phyloP scores from a whole-genome alignment of 129 eudicot species.

The Chrysanthemum makinoi region DNA sequence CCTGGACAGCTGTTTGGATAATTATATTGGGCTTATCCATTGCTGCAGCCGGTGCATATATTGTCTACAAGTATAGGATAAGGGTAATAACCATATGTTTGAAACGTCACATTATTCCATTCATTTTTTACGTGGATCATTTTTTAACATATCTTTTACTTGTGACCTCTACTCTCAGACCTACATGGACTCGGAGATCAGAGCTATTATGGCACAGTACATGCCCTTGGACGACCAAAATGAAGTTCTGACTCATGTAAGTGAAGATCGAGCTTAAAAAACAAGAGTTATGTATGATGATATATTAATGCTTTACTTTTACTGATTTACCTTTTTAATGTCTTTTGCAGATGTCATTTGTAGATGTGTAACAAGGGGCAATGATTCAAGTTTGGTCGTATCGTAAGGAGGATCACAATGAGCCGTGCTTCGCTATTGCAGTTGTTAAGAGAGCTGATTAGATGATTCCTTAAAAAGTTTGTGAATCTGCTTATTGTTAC shows the following conservation, averaged over 20 bases:
- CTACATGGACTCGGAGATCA: conserved; percentile 97
- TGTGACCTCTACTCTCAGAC: conserved; percentile 40
- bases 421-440: no score
- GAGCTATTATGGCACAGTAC: conserved; percentile 93
- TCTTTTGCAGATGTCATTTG: no score
- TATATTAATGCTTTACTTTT: no score
- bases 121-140: not conserved
- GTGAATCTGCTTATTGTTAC: no score
- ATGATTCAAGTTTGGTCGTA: no score
- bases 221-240: conserved; percentile 91
- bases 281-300: conserved; percentile 10
- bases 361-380: no score
- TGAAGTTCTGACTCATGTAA: conserved; percentile 71
- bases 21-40: conserved; percentile 59
- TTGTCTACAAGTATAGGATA: conserved; percentile 72
- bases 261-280: conserved; percentile 57
- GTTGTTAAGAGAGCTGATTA: no score
- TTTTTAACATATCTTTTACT: not conserved
- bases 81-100: conserved; percentile 47
- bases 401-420: no score
- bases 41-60: conserved; percentile 69
- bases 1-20: conserved; percentile 80
- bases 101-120: not conserved
- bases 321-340: no score
- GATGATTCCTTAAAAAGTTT: no score